phyloP scores from a whole-genome alignment of 768 basidiomycete species.

The Suillus luteus region DNA sequence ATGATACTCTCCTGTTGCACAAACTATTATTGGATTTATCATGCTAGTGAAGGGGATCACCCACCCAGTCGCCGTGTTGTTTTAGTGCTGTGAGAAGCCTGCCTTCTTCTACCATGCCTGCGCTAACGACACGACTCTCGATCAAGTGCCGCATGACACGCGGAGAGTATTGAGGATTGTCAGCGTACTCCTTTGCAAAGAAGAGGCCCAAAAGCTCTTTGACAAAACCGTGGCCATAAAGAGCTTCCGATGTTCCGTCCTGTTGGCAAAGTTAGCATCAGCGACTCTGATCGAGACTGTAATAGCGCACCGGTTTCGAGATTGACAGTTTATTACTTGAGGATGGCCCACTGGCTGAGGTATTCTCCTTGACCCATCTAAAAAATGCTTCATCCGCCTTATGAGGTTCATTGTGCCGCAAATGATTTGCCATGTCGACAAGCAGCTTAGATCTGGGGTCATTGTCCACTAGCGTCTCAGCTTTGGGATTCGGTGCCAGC shows the following conservation, averaged over 20 bases:
- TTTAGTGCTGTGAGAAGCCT: constrained; percentile 57
- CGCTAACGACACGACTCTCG: constrained; percentile 53
- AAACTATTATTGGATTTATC: background rate
- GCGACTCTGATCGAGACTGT: constrained; percentile 12
- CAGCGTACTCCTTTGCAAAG: constrained; percentile 38
- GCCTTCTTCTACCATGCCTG: constrained; percentile 60
- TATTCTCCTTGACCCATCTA: constrained; percentile 53
- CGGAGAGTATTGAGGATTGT: constrained; percentile 49
- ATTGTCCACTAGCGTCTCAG: constrained; percentile 19
- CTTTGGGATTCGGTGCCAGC: constrained; percentile 33
- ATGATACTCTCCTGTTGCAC: constrained; percentile 40
- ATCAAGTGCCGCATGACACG: constrained; percentile 62
- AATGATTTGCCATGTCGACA: constrained; percentile 38
- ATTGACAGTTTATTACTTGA: constrained; percentile 7
- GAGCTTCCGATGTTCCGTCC: constrained; percentile 15
- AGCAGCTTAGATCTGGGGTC: constrained; percentile 36
- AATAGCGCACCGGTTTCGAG: background rate
- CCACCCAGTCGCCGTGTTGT: constrained; percentile 68
- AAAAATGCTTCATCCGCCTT: constrained; percentile 62
- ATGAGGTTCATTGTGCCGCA: constrained; percentile 47
- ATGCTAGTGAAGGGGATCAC: constrained; percentile 14
- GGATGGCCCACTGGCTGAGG: constrained; percentile 14
- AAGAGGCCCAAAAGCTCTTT: constrained; percentile 55
- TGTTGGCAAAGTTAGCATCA: constrained; percentile 10
- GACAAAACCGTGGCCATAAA: constrained; percentile 53